Evolutionary conservation across 345 rosid species (phyloP).

Genomic region (Lepidium africanum): DNA sequence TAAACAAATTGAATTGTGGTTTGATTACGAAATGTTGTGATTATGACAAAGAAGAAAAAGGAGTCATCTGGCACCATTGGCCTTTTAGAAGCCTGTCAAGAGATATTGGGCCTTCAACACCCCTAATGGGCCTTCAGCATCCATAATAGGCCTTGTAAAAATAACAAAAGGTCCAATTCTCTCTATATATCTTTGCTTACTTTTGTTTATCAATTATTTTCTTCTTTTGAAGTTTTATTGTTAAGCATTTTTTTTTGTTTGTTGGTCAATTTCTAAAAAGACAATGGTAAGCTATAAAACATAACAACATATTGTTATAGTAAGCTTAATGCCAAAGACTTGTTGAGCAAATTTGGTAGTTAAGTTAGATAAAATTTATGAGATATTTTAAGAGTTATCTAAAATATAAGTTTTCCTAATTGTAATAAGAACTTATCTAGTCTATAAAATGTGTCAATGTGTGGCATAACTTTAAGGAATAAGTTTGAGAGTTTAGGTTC

Average conservation of each 20-base stretch:
- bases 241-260: neutral
- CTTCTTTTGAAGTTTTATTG: too few relatives aligned
- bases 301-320: neutral
- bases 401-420: too few relatives aligned
- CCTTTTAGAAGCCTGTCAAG: neutral
- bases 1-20: neutral
- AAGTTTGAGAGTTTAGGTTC: too few relatives aligned
- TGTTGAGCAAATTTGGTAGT: too few relatives aligned
- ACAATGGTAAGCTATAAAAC: neutral
- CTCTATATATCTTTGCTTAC: neutral
- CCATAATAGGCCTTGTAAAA: neutral
- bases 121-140: too few relatives aligned
- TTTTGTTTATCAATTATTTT: neutral
- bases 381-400: too few relatives aligned
- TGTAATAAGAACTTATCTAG: too few relatives aligned
- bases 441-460: too few relatives aligned
- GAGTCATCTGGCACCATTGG: neutral
- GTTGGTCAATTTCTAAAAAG: neutral
- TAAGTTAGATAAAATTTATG: too few relatives aligned
- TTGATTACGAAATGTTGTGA: neutral
- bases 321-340: too few relatives aligned
- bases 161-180: neutral
- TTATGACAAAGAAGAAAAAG: neutral
- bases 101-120: neutral
- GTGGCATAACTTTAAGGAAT: too few relatives aligned